Evolutionary conservation across 805 yeast genomes (phyloP), one percentile per base, ranked within the genome.

Genomic region (Spathaspora sp.): DNA sequence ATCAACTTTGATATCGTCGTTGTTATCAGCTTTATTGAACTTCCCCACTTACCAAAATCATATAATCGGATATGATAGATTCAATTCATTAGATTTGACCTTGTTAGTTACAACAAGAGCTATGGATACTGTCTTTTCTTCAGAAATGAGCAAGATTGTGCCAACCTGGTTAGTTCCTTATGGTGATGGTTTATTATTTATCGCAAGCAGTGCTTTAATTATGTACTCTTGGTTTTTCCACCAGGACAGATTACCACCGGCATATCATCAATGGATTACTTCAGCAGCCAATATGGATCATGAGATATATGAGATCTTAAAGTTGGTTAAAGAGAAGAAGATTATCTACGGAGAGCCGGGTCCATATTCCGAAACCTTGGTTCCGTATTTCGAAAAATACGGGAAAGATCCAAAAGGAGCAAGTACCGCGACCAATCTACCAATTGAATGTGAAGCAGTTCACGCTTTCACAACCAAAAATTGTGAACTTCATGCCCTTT

Each of bases 181-280:
- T 19, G 69, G 69, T 1, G 76, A 72, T 55, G 70, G 65, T 0
- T 48, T 55, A 2, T 55, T 70, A 14, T 72, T 70, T 46, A 60
- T 63, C 17, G 60, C 55, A 0, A 63, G 72, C 14, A 59, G 69
- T 48, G 50, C 63, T n/a, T 59, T 64, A 18, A 69, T 72, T 47
- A 72, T 72, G 76, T 66, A 53, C 51, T 55, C 68, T 12, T 72
- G 75, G 75, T 71, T 72, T 51, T 71, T 55, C 61, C 52, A 63
- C 48, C 80, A 79, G 2, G 64, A 67, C 9, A 55, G 60, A 26
- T 63, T 77, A 39, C 77, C 79, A n/a, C 73, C 70, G 5, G 68
- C 77, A 6, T 77, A 78, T 56, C 60, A 67, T 26, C 63, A 64
- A 48, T 77, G 82, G 82, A 77, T 77, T 56, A 75, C 82, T 3